Base-by-base conservation (phyloP, 805 yeast species). In the Nakazawaea ernobii region DNA sequence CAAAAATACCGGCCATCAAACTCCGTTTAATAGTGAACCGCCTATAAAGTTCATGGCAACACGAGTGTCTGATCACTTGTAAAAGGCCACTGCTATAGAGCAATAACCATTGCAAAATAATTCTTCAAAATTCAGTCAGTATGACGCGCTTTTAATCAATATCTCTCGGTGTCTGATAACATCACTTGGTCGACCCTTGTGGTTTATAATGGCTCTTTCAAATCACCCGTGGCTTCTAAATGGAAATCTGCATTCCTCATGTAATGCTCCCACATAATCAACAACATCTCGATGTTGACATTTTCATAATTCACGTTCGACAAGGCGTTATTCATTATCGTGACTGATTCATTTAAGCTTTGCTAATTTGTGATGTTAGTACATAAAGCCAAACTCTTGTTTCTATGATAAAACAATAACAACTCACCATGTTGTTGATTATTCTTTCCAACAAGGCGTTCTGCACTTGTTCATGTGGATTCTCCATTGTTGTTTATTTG, bases 391-490 rank as follows among this genome's bases (percentile, higher is more conserved):
- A 7, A 14, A 11, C n/a, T 13, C 11, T 14, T 9, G 27, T 10
- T 6, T n/a, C 10, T 8, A 29, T 5, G 30, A 10, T 28, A 4
- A 11, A 24, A 6, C 6, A 3, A 26, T 14, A 33, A 2, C n/a
- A 20, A 75, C 89, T 42, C 71, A 82, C 89, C 62, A 86, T 79
- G 54, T 84, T 86, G 61, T 77, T 79, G 43, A 85, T 79, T n/a
- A 87, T 86, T 52, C 96, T 77, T 9, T 86, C 78, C 36, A 85
- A 69, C 20, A 89, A 68, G 13, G 88, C 88, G 53, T 77, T 82
- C 59, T 88, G 96, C 6, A 79, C 85, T 59, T 84, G 85, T 56
- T 86, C 91, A 58, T 87, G 91, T 4, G 96, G 96, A 56, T 86
- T 87, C 64, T 86, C 89, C 95, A 86, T 86, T 35, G 29, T 42